Evolutionary conservation across 495 filamentous ascomycete genomes (phyloP).

Genomic region (Amniculicola lignicola): DNA sequence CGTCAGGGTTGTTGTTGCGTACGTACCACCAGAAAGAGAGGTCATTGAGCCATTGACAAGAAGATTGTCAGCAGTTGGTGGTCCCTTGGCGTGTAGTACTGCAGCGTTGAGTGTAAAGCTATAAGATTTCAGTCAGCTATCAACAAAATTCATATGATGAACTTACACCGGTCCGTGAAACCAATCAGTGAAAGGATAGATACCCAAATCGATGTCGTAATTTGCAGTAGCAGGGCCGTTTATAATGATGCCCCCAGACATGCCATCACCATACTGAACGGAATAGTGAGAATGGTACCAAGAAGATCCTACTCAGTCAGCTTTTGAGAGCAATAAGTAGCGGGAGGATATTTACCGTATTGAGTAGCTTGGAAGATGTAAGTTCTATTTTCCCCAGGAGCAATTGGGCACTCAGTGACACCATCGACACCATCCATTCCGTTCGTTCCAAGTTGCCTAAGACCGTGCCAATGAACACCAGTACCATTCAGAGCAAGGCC

Average conservation of each 20-base stretch:
- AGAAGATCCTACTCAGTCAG: no score
- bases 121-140: conserved; percentile 6
- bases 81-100: conserved; percentile 19
- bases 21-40: conserved; percentile 30
- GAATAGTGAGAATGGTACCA: conserved; percentile 43
- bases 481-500: conserved; percentile 40
- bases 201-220: conserved; percentile 44
- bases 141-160: conserved; percentile 1
- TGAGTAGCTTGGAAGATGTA: conserved; percentile 43
- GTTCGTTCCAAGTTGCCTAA: conserved; percentile 38
- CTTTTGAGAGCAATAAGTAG: no score
- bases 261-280: conserved; percentile 42
- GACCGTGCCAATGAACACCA: conserved; percentile 43
- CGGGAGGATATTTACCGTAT: no score
- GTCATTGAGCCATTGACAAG: conserved; percentile 42
- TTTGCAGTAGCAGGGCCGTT: conserved; percentile 40
- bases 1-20: conserved; percentile 32
- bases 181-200: conserved; percentile 41
- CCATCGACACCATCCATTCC: conserved; percentile 40
- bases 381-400: conserved; percentile 37
- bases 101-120: conserved; percentile 29
- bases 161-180: conserved; percentile 37
- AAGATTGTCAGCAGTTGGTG: conserved; percentile 35
- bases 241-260: conserved; percentile 40
- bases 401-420: conserved; percentile 44